Conservation (phyloP, 371 early-diverging fungal genomes). For the Mucor circinelloides region DNA sequence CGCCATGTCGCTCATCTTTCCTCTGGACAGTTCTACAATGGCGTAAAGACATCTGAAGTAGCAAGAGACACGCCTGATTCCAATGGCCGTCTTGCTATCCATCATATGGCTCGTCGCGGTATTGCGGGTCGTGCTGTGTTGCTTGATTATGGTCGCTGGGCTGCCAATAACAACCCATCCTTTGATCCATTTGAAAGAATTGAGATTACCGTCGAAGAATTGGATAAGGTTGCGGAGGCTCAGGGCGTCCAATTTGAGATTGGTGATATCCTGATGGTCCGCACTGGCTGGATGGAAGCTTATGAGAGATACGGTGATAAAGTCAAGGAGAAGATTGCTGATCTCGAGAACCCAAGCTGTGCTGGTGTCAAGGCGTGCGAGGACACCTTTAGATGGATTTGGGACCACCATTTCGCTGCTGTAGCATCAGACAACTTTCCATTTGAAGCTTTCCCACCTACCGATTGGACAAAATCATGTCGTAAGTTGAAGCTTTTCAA, state of each 20-base stretch:
- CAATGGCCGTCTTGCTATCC: constrained; percentile 39
- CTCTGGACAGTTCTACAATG: constrained; percentile 35
- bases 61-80: not conserved
- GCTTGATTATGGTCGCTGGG: constrained; percentile 48
- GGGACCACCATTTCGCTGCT: constrained; percentile 51
- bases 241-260: constrained; percentile 39
- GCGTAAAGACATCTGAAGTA: constrained; percentile 25
- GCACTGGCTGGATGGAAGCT: constrained; percentile 40
- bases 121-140: constrained; percentile 50
- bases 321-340: constrained; percentile 5
- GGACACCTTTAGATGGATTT: constrained; percentile 46
- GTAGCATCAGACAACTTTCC: constrained; percentile 39
- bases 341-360: constrained; percentile 16
- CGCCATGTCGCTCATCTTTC: constrained; percentile 33
- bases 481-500: constrained; percentile 20
- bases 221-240: constrained; percentile 36
- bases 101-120: constrained; percentile 47
- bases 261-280: constrained; percentile 47
- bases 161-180: constrained; percentile 22
- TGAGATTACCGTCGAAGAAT: constrained; percentile 39
- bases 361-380: constrained; percentile 45
- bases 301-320: constrained; percentile 22
- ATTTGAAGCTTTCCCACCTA: constrained; percentile 44
- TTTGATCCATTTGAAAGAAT: constrained; percentile 34
- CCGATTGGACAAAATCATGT: constrained; percentile 20